Conservation (phyloP, 176 grass and related monocot species). For the Elymus sibiricus region DNA sequence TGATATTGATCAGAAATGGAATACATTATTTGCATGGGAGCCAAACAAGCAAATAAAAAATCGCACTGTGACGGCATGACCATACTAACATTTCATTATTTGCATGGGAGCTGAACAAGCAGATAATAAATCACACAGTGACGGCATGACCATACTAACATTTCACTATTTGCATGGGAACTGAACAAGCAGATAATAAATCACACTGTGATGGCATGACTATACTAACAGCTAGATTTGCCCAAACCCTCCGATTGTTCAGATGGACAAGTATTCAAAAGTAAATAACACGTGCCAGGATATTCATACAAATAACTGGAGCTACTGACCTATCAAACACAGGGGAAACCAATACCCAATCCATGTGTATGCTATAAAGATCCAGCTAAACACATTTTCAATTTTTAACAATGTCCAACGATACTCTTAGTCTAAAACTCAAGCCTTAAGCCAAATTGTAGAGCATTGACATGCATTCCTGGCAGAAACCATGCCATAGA, state of each 20-base stretch:
- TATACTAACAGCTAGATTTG: not conserved
- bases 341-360: not conserved
- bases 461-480: not conserved
- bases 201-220: not conserved
- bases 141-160: no score
- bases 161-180: no score
- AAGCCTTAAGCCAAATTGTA: not conserved
- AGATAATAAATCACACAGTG: not conserved
- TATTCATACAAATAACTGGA: not conserved
- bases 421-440: not conserved
- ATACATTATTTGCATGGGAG: not conserved
- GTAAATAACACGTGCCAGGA: not conserved
- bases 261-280: not conserved
- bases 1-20: not conserved
- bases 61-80: not conserved
- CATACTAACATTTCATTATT: not conserved
- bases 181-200: not conserved
- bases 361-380: not conserved
- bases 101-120: no score
- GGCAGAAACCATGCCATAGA: not conserved
- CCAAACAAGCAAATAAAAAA: not conserved
- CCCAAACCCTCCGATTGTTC: not conserved
- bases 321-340: not conserved
- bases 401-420: not conserved
- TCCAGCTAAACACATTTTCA: not conserved